Evolutionary conservation across 805 yeast genomes (phyloP).

Genomic region (Metschnikowia chrysomelidarum): DNA sequence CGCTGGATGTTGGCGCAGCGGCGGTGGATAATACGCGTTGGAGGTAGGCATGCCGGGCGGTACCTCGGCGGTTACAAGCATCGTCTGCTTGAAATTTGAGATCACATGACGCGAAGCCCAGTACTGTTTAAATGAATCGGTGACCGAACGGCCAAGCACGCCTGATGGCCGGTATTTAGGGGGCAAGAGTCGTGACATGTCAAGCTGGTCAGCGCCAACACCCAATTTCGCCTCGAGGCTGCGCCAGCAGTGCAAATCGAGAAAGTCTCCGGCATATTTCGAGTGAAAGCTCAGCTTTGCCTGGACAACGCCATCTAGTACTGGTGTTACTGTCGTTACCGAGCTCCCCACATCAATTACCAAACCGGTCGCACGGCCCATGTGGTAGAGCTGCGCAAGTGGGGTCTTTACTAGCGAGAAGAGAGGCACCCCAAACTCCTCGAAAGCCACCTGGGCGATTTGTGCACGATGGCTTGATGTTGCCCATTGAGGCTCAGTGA

Average conservation of each 20-base stretch:
- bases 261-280: conserved; percentile 81
- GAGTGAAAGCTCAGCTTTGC: conserved; percentile 64
- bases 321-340: conserved; percentile 69
- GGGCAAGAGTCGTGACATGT: conserved; percentile 18
- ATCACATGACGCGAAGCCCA: conserved; percentile 34
- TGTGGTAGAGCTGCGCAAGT: conserved; percentile 71
- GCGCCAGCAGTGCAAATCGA: conserved; percentile 60
- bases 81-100: conserved; percentile 35
- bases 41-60: conserved; percentile 19
- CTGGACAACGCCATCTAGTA: conserved; percentile 70
- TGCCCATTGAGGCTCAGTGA: conserved; percentile 71
- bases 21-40: conserved; percentile 21
- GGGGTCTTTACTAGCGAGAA: conserved; percentile 76
- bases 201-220: conserved; percentile 15
- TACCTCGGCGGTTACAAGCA: conserved; percentile 26
- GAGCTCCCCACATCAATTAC: conserved; percentile 80
- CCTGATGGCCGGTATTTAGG: conserved; percentile 4
- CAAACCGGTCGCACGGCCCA: conserved; percentile 73
- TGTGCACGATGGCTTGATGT: conserved; percentile 53
- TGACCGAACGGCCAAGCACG: conserved; percentile 1
- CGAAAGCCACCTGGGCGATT: conserved; percentile 72
- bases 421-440: conserved; percentile 69
- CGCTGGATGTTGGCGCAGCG: conserved; percentile 21
- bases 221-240: conserved; percentile 37
- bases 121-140: conserved; percentile 35